phyloP scores from a whole-genome alignment of 2,329 filamentous ascomycete genomes.

The Pseudodiploospora longispora region DNA sequence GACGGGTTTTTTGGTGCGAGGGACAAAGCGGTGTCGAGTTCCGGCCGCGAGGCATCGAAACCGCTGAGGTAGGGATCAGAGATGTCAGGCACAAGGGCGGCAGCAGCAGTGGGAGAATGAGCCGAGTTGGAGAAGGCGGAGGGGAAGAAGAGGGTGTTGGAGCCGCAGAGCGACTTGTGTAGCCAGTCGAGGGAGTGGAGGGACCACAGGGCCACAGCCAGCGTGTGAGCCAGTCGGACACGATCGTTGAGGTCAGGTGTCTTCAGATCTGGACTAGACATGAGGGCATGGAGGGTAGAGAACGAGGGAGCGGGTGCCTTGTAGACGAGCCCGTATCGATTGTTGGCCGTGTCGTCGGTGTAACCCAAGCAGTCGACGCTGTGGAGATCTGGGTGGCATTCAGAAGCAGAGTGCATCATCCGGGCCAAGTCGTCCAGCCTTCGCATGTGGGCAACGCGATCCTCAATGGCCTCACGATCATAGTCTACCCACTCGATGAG shows the following conservation, averaged over 20 bases:
- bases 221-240: slow-evolving; percentile 31
- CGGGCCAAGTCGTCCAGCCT: slow-evolving; percentile 38
- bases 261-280: slow-evolving; percentile 29
- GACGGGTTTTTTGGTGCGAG: slow-evolving; percentile 33
- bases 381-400: slow-evolving; percentile 37
- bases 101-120: slow-evolving; percentile 25
- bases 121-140: slow-evolving; percentile 27
- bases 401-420: slow-evolving; percentile 38
- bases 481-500: slow-evolving; percentile 39
- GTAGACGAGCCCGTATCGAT: slow-evolving; percentile 37
- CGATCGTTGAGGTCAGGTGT: slow-evolving; percentile 37
- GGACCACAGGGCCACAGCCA: slow-evolving; percentile 38
- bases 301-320: slow-evolving; percentile 26
- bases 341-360: slow-evolving; percentile 30
- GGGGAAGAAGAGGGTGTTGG: slow-evolving; percentile 48
- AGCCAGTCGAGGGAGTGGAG: slow-evolving; percentile 49
- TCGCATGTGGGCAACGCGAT: slow-evolving; percentile 34
- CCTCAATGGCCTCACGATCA: slow-evolving; percentile 32
- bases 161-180: slow-evolving; percentile 46
- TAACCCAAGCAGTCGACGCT: slow-evolving; percentile 40
- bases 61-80: slow-evolving; percentile 39
- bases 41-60: slow-evolving; percentile 48
- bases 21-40: slow-evolving; percentile 41
- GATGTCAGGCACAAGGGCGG: slow-evolving; percentile 31
- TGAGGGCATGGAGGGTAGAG: slow-evolving; percentile 32